These are phyloP conservation scores for Jimgerdemannia flammicorona DNA, from an alignment of 192 early-diverging fungal species.

Conservation along the genomic window DNA sequence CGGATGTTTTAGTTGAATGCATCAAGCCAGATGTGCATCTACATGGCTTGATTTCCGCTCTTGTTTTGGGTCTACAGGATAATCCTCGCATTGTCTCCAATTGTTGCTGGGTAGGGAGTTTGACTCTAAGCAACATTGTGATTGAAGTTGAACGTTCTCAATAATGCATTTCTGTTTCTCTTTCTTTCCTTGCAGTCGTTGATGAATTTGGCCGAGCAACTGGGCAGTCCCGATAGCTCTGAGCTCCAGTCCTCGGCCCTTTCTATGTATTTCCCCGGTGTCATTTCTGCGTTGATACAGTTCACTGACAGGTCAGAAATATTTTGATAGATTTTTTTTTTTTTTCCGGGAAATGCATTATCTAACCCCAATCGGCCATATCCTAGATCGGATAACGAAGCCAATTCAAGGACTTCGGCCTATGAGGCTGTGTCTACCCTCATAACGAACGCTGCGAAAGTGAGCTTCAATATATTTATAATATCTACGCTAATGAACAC, in stretches of 20 bases:
- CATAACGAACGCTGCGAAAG: conserved; percentile 60
- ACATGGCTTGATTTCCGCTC: conserved; percentile 64
- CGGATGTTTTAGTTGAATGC: conserved; percentile 69
- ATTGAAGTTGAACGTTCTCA: not conserved
- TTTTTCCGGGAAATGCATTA: no score
- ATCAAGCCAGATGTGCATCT: conserved; percentile 74
- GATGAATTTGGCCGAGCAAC: conserved; percentile 89
- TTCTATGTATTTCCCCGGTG: conserved; percentile 82
- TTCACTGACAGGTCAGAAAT: conserved; percentile 52
- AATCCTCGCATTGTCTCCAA: conserved; percentile 87
- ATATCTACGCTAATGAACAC: no score
- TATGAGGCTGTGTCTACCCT: conserved; percentile 93
- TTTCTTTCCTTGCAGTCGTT: conserved; percentile 50
- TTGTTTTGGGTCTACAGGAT: conserved; percentile 84
- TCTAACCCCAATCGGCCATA: no score
- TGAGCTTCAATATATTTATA: conserved; percentile 17
- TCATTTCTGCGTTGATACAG: conserved; percentile 72
- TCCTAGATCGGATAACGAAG: conserved; percentile 55
- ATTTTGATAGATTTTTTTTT: not conserved
- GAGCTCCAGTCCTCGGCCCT: conserved; percentile 65
- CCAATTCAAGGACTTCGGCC: conserved; percentile 85
- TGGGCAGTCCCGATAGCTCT: conserved; percentile 51
- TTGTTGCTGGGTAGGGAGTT: conserved; percentile 79
- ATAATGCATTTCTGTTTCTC: not conserved
- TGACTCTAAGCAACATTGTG: not conserved